These are phyloP conservation scores for Chimonanthus salicifolius DNA, from an alignment of 164 flowering plant species.

Conservation along the genomic window DNA sequence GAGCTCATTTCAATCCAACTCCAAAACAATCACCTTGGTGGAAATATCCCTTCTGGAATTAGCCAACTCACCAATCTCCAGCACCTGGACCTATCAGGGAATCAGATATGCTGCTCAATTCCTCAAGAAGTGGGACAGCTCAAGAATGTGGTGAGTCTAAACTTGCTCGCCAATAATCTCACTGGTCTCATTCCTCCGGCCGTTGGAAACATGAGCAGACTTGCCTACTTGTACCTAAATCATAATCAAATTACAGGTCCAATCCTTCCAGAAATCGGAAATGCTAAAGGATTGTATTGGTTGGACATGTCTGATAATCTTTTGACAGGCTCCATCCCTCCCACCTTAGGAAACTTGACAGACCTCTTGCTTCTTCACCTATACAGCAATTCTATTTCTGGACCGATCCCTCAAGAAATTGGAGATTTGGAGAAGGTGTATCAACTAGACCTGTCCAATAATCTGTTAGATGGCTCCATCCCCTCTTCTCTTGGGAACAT, in stretches of 20 bases:
- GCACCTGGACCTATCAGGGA: background rate
- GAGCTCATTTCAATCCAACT: slow-evolving; percentile 8
- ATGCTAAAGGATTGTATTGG: background rate
- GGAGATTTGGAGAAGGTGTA: background rate
- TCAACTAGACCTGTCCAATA: too few species aligned
- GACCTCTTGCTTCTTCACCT: background rate
- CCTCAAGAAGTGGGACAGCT: slow-evolving; percentile 22
- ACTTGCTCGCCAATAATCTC: background rate
- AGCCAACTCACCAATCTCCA: slow-evolving; percentile 9
- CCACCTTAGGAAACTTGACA: background rate
- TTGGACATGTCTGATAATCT: background rate
- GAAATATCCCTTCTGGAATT: slow-evolving; percentile 21
- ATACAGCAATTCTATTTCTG: background rate
- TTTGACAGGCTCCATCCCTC: background rate
- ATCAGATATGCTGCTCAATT: slow-evolving; percentile 11
- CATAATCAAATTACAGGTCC: slow-evolving; percentile 15
- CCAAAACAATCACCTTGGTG: slow-evolving; percentile 10
- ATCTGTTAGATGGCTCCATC: too few species aligned
- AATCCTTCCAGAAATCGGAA: slow-evolving; percentile 16
- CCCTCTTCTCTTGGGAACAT: background rate
- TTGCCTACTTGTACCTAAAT: slow-evolving; percentile 6
- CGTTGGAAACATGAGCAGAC: slow-evolving; percentile 14
- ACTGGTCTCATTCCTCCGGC: slow-evolving; percentile 4
- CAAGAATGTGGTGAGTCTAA: background rate
- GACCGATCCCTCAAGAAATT: background rate